Conservation (phyloP, 768 basidiomycete genomes). For the Melanogaster broomeanus region DNA sequence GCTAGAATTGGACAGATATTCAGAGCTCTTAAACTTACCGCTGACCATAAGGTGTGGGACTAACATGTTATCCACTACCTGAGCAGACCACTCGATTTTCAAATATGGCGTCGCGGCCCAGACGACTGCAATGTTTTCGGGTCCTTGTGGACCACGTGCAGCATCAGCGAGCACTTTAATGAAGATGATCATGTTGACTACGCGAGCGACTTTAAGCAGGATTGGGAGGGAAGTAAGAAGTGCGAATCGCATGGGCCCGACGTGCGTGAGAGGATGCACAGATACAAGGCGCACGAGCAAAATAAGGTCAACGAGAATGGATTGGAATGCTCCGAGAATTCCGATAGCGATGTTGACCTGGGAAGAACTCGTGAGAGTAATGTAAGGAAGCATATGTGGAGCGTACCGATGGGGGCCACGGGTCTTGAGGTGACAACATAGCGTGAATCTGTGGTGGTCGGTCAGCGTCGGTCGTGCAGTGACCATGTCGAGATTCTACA, state of each 20-base stretch:
- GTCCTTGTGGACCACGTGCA: constrained; percentile 17
- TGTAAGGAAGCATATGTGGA: background rate
- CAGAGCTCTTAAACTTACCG: background rate
- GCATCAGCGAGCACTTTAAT: constrained; percentile 22
- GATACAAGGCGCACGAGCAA: constrained; percentile 29
- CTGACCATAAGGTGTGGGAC: background rate
- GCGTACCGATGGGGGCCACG: constrained; percentile 22
- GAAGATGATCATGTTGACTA: constrained; percentile 30
- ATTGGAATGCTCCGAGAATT: constrained; percentile 28
- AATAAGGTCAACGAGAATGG: constrained; percentile 30
- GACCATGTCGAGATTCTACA: background rate
- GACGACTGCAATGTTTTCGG: constrained; percentile 7
- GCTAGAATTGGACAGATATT: constrained; percentile 2
- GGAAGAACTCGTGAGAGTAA: background rate
- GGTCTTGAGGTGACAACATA: constrained; percentile 22
- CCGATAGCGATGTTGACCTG: constrained; percentile 31
- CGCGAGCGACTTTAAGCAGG: constrained; percentile 28
- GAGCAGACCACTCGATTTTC: constrained; percentile 34
- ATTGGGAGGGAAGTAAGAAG: constrained; percentile 24
- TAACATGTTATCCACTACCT: constrained; percentile 32
- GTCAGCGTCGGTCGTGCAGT: background rate
- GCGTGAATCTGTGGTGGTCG: constrained; percentile 23
- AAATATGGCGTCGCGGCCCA: constrained; percentile 30
- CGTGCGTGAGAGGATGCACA: constrained; percentile 22
- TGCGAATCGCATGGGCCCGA: constrained; percentile 17